A percentile compares a stretch with the other conserved stretches of the same genome.
Evolutionary conservation across 2,329 filamentous ascomycete genomes (phyloP).

Genomic region (Seiridium unicorne): DNA sequence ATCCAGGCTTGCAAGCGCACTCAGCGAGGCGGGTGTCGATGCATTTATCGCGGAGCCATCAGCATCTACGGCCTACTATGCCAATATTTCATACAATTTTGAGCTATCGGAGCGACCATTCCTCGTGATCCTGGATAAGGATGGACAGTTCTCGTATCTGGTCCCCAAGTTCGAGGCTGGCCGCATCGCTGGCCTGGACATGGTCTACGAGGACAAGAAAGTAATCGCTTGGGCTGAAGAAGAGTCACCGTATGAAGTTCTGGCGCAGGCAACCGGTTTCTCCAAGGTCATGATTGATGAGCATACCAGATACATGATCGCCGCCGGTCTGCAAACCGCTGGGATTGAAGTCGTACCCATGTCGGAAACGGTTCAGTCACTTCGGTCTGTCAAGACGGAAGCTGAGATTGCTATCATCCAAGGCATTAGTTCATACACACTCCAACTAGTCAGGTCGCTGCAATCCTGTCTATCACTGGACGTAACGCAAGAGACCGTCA

Average conservation of each 20-base stretch:
- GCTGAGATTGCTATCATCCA: slow-evolving; percentile 23
- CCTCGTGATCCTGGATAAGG: slow-evolving; percentile 21
- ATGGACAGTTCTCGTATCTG: slow-evolving; percentile 23
- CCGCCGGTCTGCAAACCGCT: slow-evolving; percentile 21
- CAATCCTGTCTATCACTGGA: slow-evolving; percentile 23
- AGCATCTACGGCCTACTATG: slow-evolving; percentile 21
- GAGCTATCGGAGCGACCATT: slow-evolving; percentile 26
- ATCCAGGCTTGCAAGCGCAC: slow-evolving; percentile 16
- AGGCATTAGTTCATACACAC: slow-evolving; percentile 26
- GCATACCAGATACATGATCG: slow-evolving; percentile 27
- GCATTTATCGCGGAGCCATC: slow-evolving; percentile 29
- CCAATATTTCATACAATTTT: slow-evolving; percentile 20
- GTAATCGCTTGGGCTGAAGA: slow-evolving; percentile 26
- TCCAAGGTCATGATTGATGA: slow-evolving; percentile 26
- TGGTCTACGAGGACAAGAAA: slow-evolving; percentile 22
- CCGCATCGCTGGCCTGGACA: slow-evolving; percentile 24
- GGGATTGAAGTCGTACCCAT: slow-evolving; percentile 26
- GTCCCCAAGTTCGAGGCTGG: slow-evolving; percentile 27
- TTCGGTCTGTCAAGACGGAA: slow-evolving; percentile 25
- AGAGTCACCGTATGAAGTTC: slow-evolving; percentile 22
- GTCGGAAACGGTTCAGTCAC: slow-evolving; percentile 20
- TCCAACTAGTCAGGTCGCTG: slow-evolving; percentile 23
- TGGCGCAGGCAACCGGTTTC: slow-evolving; percentile 17
- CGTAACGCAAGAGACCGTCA: slow-evolving; percentile 23
- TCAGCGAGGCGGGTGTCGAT: slow-evolving; percentile 20